Evolutionary conservation across 1,284 basidiomycete genomes (phyloP).

Genomic region (Trametes sp.): DNA sequence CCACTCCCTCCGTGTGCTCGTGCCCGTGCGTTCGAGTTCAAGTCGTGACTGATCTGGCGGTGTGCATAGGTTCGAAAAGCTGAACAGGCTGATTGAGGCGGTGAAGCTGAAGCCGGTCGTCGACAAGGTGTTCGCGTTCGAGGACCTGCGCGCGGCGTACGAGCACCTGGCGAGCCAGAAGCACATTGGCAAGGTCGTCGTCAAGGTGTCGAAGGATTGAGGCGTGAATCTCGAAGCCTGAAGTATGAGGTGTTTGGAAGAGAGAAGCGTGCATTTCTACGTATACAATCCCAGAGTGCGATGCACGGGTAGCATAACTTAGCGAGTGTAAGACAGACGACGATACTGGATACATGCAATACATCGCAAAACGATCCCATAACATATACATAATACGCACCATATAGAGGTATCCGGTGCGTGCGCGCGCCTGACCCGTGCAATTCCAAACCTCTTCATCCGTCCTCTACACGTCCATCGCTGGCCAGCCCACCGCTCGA

Average conservation of each 20-base stretch:
- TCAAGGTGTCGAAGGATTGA: conserved; percentile 39
- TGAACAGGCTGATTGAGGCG: conserved; percentile 46
- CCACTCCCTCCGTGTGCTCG: conserved; percentile 1
- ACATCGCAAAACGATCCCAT: background rate
- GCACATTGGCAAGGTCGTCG: conserved; percentile 47
- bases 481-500: background rate
- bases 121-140: conserved; percentile 51
- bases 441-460: background rate
- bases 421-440: background rate
- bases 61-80: conserved; percentile 42
- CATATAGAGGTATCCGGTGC: background rate
- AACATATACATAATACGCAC: background rate
- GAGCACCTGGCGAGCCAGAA: conserved; percentile 45
- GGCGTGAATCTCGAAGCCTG: too few relatives aligned
- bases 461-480: background rate
- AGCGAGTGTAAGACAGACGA: too few relatives aligned
- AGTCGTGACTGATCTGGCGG: too few relatives aligned
- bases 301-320: too few relatives aligned
- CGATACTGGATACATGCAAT: background rate
- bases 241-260: too few relatives aligned
- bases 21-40: too few relatives aligned
- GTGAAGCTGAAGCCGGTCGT: conserved; percentile 46
- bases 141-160: conserved; percentile 48
- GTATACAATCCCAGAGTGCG: too few relatives aligned
- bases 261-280: too few relatives aligned